Conservation (phyloP, 441 rosid genomes). For the Croton laevigatus region DNA sequence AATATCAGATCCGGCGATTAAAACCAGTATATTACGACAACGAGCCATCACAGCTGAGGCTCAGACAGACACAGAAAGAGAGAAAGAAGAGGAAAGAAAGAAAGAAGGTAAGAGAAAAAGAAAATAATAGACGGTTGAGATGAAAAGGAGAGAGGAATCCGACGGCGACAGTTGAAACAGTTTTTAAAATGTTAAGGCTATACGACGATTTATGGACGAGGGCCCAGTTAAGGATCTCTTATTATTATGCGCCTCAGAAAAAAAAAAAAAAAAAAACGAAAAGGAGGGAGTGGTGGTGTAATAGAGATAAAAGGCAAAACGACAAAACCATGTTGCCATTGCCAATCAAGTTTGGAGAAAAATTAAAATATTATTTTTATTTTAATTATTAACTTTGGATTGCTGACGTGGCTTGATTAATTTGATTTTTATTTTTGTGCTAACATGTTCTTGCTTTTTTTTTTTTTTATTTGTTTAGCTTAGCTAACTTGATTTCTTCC, state of each 20-base stretch:
- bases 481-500: no score
- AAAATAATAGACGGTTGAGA: slow-evolving; percentile 13
- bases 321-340: neutral
- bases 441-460: no score
- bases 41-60: neutral
- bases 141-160: slow-evolving; percentile 25
- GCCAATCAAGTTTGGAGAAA: neutral
- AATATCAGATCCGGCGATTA: slow-evolving; percentile 1
- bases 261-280: no score
- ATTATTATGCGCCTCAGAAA: neutral
- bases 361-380: neutral
- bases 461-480: neutral
- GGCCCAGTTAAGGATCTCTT: neutral
- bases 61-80: neutral
- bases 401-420: neutral
- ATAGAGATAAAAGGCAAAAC: neutral
- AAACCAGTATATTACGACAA: neutral
- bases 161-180: slow-evolving; percentile 35
- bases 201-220: slow-evolving; percentile 13
- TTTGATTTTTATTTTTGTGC: neutral
- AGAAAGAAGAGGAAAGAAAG: neutral
- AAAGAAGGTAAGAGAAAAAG: neutral
- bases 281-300: neutral
- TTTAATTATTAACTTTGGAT: neutral
- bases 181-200: neutral